Evolutionary conservation across 768 basidiomycete genomes (phyloP).

Genomic region (Termitomyces titanicus): DNA sequence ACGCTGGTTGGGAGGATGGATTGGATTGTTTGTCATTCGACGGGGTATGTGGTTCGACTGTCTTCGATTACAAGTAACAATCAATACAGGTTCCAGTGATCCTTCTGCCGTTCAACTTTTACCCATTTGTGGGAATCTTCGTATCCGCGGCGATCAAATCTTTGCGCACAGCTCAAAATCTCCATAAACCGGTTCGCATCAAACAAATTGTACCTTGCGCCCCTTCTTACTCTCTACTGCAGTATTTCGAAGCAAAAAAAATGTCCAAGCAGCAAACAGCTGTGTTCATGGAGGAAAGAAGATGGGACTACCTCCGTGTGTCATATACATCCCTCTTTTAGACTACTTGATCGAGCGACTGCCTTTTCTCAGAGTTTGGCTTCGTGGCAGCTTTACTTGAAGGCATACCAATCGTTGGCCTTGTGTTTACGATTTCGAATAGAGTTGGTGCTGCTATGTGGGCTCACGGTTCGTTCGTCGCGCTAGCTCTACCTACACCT

Average conservation of each 20-base stretch:
- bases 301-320: constrained; percentile 82
- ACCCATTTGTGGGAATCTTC: constrained; percentile 66
- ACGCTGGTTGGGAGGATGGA: constrained; percentile 33
- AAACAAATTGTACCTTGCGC: neutral
- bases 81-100: constrained; percentile 36
- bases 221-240: constrained; percentile 2
- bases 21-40: constrained; percentile 41
- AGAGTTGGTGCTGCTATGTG: constrained; percentile 94
- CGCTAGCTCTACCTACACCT: neutral
- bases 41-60: constrained; percentile 31
- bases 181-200: constrained; percentile 61
- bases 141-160: constrained; percentile 64
- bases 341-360: neutral
- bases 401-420: constrained; percentile 74
- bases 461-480: constrained; percentile 58
- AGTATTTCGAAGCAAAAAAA: constrained; percentile 85
- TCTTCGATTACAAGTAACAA: neutral
- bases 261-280: constrained; percentile 71
- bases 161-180: constrained; percentile 58
- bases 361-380: constrained; percentile 65
- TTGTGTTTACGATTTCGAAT: constrained; percentile 83
- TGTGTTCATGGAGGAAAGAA: constrained; percentile 83
- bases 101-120: constrained; percentile 58
- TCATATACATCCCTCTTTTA: constrained; percentile 1
- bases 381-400: constrained; percentile 83